Conservation (phyloP, 23 red algal species). For the Chondrus crispus region DNA sequence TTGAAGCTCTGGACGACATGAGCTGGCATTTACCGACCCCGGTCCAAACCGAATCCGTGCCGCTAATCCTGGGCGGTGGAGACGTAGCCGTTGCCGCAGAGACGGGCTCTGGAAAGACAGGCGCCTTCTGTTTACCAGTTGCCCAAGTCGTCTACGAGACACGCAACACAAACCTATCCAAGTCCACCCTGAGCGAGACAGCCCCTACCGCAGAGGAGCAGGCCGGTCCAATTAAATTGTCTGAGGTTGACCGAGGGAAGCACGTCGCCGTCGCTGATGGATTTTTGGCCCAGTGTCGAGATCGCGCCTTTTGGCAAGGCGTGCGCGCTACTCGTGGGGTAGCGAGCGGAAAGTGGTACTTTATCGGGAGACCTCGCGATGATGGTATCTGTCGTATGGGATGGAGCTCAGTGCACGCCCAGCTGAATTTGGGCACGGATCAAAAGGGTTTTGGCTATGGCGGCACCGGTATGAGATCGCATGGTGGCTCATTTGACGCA, state of each 20-base stretch:
- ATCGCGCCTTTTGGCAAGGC: conserved; percentile 62
- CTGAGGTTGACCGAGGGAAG: conserved; percentile 18
- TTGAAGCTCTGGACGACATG: conserved; percentile 57
- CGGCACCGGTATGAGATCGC: conserved; percentile 77
- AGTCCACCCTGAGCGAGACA: neutral
- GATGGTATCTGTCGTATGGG: conserved; percentile 93
- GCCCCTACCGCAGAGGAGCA: neutral
- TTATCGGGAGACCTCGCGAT: conserved; percentile 48
- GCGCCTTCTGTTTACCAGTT: conserved; percentile 90
- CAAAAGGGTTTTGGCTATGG: conserved; percentile 70
- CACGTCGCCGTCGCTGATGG: conserved; percentile 34
- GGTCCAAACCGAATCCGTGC: conserved; percentile 86
- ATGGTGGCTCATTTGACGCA: conserved; percentile 62
- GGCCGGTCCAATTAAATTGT: conserved; percentile 24
- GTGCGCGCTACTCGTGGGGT: conserved; percentile 54
- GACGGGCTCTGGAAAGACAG: conserved; percentile 98
- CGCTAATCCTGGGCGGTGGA: conserved; percentile 78
- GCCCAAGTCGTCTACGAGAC: conserved; percentile 85
- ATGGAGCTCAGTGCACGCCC: conserved; percentile 59
- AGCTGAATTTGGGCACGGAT: conserved; percentile 77
- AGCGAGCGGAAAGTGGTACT: conserved; percentile 72
- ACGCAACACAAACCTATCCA: conserved; percentile 3
- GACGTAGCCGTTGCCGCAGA: conserved; percentile 91
- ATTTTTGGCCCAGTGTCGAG: conserved; percentile 47
- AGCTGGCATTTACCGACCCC: conserved; percentile 76